Conservation (phyloP, 805 yeast genomes). For the Candida jianshihensis region DNA sequence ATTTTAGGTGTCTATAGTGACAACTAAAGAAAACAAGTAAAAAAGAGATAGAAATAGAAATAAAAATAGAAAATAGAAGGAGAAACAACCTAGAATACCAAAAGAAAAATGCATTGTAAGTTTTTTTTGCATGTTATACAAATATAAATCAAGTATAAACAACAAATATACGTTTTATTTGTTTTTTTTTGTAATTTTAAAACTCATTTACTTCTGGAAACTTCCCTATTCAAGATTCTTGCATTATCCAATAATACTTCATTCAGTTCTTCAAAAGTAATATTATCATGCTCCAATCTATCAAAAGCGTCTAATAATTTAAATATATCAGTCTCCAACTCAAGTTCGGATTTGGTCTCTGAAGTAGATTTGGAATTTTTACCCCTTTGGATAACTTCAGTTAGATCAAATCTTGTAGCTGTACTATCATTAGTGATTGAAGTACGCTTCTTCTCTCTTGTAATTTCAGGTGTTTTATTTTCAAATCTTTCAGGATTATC, state of each 20-base stretch:
- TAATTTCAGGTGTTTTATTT: slow-evolving; percentile 44
- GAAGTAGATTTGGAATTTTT: slow-evolving; percentile 21
- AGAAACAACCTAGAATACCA: background rate
- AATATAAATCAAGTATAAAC: no score
- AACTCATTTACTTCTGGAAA: slow-evolving; percentile 6
- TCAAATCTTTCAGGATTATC: slow-evolving; percentile 48
- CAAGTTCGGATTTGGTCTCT: slow-evolving; percentile 36
- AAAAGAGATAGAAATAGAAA: background rate
- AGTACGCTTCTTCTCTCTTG: slow-evolving; percentile 65
- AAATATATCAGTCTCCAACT: slow-evolving; percentile 42
- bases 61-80: background rate
- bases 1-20: slow-evolving; percentile 70
- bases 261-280: slow-evolving; percentile 51
- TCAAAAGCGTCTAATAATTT: slow-evolving; percentile 35
- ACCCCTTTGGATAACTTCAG: slow-evolving; percentile 38
- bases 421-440: slow-evolving; percentile 72
- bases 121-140: no score
- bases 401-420: slow-evolving; percentile 65
- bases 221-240: slow-evolving; percentile 29
- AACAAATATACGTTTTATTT: background rate
- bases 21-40: slow-evolving; percentile 3
- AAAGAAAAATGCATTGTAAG: no score
- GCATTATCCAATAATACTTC: slow-evolving; percentile 56
- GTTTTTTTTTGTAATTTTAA: background rate
- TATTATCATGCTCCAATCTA: slow-evolving; percentile 36